Conservation (phyloP, 2,329 filamentous ascomycete genomes). For the Colletotrichum sp. region DNA sequence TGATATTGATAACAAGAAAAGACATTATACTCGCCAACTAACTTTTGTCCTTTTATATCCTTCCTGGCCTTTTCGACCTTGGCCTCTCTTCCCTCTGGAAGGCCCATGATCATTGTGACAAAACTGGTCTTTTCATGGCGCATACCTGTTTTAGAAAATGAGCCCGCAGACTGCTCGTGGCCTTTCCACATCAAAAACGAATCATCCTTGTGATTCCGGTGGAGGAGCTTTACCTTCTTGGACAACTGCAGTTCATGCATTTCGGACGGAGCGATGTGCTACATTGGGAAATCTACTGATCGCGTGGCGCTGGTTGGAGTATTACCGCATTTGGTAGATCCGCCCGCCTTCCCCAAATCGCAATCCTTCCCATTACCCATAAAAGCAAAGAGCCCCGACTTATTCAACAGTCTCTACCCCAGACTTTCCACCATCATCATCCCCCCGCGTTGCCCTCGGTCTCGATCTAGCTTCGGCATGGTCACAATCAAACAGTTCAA, state of each 20-base stretch:
- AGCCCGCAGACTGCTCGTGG: not conserved
- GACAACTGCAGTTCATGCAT: not conserved
- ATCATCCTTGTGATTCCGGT: not conserved
- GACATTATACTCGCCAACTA: not conserved
- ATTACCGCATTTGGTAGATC: constrained; percentile 25
- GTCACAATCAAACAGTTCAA: not conserved
- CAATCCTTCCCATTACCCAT: not conserved
- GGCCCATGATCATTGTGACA: not conserved
- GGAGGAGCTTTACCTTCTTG: not conserved
- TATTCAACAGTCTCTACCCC: not conserved
- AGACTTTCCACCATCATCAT: not conserved
- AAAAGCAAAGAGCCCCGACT: not conserved
- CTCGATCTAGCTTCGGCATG: not conserved
- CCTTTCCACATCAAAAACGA: not conserved
- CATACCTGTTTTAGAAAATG: not conserved
- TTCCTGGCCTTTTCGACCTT: not conserved
- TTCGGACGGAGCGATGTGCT: not conserved
- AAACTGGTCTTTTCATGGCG: not conserved
- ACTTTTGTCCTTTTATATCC: not conserved
- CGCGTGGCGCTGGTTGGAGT: constrained; percentile 36
- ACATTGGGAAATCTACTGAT: not conserved
- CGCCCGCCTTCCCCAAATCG: not conserved
- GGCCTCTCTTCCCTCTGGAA: not conserved
- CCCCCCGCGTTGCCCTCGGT: not conserved
- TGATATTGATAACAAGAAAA: rapidly evolving